Evolutionary conservation across 148 eudicot genomes (phyloP).

Genomic region (Limonium bicolor): DNA sequence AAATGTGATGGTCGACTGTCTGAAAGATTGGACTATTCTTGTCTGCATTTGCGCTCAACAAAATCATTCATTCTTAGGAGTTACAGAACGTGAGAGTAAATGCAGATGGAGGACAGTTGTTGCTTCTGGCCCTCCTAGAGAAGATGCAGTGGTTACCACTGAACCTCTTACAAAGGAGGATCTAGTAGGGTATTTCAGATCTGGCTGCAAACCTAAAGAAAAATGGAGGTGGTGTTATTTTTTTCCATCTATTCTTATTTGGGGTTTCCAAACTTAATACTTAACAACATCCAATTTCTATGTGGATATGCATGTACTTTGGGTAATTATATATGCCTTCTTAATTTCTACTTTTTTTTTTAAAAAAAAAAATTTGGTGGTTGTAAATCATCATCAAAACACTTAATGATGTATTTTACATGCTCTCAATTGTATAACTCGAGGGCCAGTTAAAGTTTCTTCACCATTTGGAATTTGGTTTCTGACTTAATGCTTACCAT

Average conservation of each 20-base stretch:
- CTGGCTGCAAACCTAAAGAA: conserved; percentile 97
- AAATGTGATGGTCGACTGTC: too few species aligned
- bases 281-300: too few species aligned
- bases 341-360: background rate
- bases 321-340: too few species aligned
- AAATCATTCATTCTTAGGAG: conserved; percentile 17
- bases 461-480: background rate
- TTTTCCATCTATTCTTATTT: background rate
- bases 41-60: conserved; percentile 14
- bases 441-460: background rate
- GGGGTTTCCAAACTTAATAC: too few species aligned
- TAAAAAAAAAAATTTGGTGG: background rate
- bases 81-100: conserved; percentile 11
- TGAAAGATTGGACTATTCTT: too few species aligned
- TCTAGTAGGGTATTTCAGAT: conserved; percentile 73
- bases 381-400: background rate
- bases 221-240: conserved; percentile 69
- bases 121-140: conserved; percentile 90
- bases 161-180: conserved; percentile 94
- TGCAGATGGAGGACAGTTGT: conserved; percentile 35
- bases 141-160: conserved; percentile 50
- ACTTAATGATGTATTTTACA: too few species aligned
- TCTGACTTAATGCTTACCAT: too few species aligned
- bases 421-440: too few species aligned
- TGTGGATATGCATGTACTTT: too few species aligned